Evolutionary conservation across 306 rosid genomes (phyloP), one percentile per base, ranked within the genome.

Genomic region (Rosa persica): DNA sequence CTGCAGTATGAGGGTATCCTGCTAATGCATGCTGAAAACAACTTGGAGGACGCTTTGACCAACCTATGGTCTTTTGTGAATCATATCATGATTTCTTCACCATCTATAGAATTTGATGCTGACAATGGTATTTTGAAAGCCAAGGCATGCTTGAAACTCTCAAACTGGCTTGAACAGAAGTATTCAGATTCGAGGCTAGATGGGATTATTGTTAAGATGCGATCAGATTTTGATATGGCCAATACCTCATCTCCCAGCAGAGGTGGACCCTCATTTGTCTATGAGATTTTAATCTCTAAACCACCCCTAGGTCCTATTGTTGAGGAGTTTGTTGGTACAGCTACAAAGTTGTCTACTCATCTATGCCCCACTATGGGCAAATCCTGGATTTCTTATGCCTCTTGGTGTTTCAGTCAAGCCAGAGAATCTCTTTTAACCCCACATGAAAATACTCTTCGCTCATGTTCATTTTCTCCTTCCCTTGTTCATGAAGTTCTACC

Each of bases 331-430:
- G 89, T 90, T 73, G 98, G 94, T 78, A 84, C 91, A 76, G 84
- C 92, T 83, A 82, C 89, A 57, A 94, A 94, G 85, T 79, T 92
- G 83, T 90, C 97, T 48, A 88, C 96, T 81, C 84, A 51, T 52
- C 86, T 92, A 81, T 94, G 98, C 84, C 97, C 98, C 36, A 83
- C 88, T 44, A 85, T 92, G 95, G 97, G 94, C 36, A 94, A 94
- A 85, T 87, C 98, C 73, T 94, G 97, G 98, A 89, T 90, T 81
- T 89, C 93, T 70, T 94, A 94, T 87, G 98, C 98, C 65, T 88
- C 94, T 80, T 94, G 98, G 98, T 94, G 98, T 90, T 89, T 92
- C 83, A 82, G 82, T 81, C 97, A 90, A 83, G 98, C 97, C 52
- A 87, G 77, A 81, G 84, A 86, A 81, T 88, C 94, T 52, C 97